phyloP scores from a whole-genome alignment of 1,284 basidiomycete species.

The Ustilago cynodontis region DNA sequence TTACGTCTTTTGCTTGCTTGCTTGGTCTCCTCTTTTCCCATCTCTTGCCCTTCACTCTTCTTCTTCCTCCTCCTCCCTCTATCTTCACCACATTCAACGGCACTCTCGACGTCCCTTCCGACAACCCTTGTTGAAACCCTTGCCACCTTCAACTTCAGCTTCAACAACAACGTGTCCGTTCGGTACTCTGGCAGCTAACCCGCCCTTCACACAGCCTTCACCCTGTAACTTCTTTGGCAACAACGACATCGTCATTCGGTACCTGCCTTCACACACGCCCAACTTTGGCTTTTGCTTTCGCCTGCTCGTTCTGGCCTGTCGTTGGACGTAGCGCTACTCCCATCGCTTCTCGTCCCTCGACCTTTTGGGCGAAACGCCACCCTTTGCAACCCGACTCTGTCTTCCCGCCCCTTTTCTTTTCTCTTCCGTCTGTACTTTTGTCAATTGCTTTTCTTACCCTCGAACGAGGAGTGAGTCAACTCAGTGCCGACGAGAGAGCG shows the following conservation, averaged over 20 bases:
- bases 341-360: constrained; percentile 2
- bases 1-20: background rate
- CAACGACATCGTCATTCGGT: background rate
- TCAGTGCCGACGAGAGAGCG: background rate
- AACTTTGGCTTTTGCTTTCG: background rate
- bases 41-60: background rate
- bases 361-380: constrained; percentile 2
- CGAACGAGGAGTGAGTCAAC: too few relatives aligned
- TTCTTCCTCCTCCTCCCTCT: background rate
- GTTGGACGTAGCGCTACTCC: too few relatives aligned
- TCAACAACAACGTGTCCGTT: background rate
- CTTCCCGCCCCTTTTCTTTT: background rate
- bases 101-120: background rate
- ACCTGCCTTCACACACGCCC: background rate
- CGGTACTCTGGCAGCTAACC: too few relatives aligned
- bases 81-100: background rate
- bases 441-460: background rate
- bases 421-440: background rate
- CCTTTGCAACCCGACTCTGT: background rate
- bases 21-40: background rate
- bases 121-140: background rate
- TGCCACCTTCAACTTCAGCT: background rate
- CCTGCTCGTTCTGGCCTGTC: too few relatives aligned
- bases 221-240: too few relatives aligned
- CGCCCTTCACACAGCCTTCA: too few relatives aligned